phyloP scores from a whole-genome alignment of 2,329 filamentous ascomycete species.

The Huntiella moniliformis region DNA sequence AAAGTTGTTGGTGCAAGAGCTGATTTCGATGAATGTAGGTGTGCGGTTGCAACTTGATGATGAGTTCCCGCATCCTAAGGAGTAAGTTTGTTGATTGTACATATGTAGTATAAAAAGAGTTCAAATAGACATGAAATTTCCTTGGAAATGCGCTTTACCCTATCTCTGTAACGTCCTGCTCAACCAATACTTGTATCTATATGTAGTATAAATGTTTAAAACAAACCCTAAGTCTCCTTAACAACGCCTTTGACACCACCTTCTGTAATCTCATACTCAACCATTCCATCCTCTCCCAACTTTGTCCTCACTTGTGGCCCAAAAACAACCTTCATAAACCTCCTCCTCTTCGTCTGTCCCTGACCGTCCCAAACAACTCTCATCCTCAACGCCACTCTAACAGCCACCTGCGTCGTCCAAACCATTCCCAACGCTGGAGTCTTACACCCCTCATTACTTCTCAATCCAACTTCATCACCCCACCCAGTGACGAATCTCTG shows the following conservation, averaged over 20 bases:
- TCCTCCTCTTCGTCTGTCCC: slow-evolving; percentile 41
- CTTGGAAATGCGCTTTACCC: slow-evolving; percentile 25
- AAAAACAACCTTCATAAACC: slow-evolving; percentile 82
- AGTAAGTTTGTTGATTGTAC: slow-evolving; percentile 13
- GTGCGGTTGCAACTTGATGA: slow-evolving; percentile 80
- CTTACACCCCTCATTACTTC: slow-evolving; percentile 33
- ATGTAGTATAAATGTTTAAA: too few species aligned
- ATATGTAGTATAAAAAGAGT: too few species aligned
- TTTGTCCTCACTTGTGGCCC: slow-evolving; percentile 50
- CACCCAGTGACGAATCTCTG: slow-evolving; percentile 92
- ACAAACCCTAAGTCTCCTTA: not conserved
- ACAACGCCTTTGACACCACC: slow-evolving; percentile 34
- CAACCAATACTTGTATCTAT: slow-evolving; percentile 35
- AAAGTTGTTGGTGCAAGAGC: slow-evolving; percentile 85
- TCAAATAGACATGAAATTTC: not conserved
- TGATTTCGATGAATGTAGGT: slow-evolving; percentile 98
- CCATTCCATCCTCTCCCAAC: slow-evolving; percentile 28
- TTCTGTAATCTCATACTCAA: slow-evolving; percentile 59
- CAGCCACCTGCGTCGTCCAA: slow-evolving; percentile 78
- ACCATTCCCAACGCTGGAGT: slow-evolving; percentile 74
- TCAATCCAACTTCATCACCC: slow-evolving; percentile 47
- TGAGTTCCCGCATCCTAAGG: slow-evolving; percentile 58
- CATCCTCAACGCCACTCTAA: slow-evolving; percentile 65
- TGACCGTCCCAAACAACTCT: slow-evolving; percentile 18
- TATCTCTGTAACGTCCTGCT: slow-evolving; percentile 61